A percentile compares a stretch with the other conserved stretches of the same genome.
Evolutionary conservation across 176 grass and related monocot genomes (phyloP).

Genomic region (Poa pratensis): DNA sequence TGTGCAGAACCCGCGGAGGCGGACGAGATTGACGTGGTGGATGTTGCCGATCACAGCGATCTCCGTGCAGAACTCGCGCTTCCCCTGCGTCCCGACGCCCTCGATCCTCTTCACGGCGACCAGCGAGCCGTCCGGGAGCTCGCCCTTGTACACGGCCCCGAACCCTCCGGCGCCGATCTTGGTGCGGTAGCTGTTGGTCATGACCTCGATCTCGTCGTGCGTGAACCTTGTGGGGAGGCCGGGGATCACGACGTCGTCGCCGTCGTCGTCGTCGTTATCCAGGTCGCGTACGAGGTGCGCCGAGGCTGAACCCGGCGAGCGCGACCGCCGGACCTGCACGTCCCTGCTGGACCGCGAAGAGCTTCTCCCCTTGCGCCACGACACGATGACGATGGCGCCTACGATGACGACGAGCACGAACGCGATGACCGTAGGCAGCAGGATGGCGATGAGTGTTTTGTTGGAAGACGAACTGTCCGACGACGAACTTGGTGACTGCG

Average conservation of each 20-base stretch:
- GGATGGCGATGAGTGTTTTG: slow-evolving; percentile 54
- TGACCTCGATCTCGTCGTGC: slow-evolving; percentile 58
- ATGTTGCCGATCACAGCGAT: slow-evolving; percentile 93
- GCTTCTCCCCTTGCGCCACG: slow-evolving; percentile 46
- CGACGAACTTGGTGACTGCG: background rate
- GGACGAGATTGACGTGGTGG: slow-evolving; percentile 86
- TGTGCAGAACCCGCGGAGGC: slow-evolving; percentile 74
- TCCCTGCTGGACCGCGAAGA: slow-evolving; percentile 31
- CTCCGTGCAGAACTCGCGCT: slow-evolving; percentile 88
- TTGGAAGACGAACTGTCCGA: slow-evolving; percentile 46
- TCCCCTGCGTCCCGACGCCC: slow-evolving; percentile 65
- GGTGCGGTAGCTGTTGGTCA: slow-evolving; percentile 62
- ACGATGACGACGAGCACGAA: slow-evolving; percentile 55
- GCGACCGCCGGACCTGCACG: slow-evolving; percentile 31
- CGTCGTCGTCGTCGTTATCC: slow-evolving; percentile 34
- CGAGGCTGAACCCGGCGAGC: slow-evolving; percentile 55
- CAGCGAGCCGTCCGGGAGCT: slow-evolving; percentile 50
- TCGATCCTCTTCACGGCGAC: slow-evolving; percentile 88
- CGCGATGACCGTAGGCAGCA: slow-evolving; percentile 54
- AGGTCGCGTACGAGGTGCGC: slow-evolving; percentile 48
- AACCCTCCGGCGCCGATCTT: slow-evolving; percentile 82
- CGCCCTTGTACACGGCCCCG: slow-evolving; percentile 78
- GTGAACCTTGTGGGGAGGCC: slow-evolving; percentile 76
- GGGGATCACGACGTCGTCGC: slow-evolving; percentile 58
- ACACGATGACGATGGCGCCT: slow-evolving; percentile 28